Evolutionary conservation across 352 stramenopile species (phyloP).

Genomic region (Globisporangium emineosum): DNA sequence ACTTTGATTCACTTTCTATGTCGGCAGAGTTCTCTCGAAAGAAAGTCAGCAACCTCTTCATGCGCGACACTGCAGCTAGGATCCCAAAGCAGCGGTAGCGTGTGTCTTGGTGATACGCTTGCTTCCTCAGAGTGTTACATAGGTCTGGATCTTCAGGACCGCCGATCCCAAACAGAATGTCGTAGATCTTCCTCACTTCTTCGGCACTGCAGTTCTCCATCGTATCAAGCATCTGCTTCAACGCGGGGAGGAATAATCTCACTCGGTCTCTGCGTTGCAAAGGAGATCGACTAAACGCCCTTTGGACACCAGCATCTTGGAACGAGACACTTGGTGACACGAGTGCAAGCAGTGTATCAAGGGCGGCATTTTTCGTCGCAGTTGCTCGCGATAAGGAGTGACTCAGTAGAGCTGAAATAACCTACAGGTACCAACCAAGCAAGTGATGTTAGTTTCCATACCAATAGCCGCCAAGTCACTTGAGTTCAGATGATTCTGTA

Average conservation of each 20-base stretch:
- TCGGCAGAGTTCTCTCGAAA: slow-evolving; percentile 21
- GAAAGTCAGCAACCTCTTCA: slow-evolving; percentile 29
- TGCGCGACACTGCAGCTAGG: slow-evolving; percentile 35
- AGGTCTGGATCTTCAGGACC: slow-evolving; percentile 46
- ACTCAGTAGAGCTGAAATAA: slow-evolving; percentile 33
- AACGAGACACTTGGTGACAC: slow-evolving; percentile 29
- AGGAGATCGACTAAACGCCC: slow-evolving; percentile 6
- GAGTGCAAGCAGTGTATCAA: slow-evolving; percentile 35
- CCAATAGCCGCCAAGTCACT: background rate
- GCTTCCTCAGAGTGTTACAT: slow-evolving; percentile 49
- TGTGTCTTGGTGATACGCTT: slow-evolving; percentile 50
- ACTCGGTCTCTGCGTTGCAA: slow-evolving; percentile 26
- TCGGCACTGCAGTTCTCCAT: slow-evolving; percentile 36
- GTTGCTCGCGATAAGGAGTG: slow-evolving; percentile 30
- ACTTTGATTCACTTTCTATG: background rate
- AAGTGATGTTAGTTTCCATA: background rate
- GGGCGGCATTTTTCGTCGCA: slow-evolving; percentile 27
- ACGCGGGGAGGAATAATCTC: slow-evolving; percentile 30
- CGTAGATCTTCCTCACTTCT: slow-evolving; percentile 49
- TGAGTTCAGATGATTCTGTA: slow-evolving; percentile 12
- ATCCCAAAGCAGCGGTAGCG: slow-evolving; percentile 50
- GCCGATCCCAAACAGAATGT: slow-evolving; percentile 50
- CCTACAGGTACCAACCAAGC: slow-evolving; percentile 17
- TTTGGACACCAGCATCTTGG: background rate
- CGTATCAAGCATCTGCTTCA: slow-evolving; percentile 58